Evolutionary conservation across 495 filamentous ascomycete species (phyloP), one percentile per base, ranked within the genome.

Genomic region (Geoglossum glabrum): DNA sequence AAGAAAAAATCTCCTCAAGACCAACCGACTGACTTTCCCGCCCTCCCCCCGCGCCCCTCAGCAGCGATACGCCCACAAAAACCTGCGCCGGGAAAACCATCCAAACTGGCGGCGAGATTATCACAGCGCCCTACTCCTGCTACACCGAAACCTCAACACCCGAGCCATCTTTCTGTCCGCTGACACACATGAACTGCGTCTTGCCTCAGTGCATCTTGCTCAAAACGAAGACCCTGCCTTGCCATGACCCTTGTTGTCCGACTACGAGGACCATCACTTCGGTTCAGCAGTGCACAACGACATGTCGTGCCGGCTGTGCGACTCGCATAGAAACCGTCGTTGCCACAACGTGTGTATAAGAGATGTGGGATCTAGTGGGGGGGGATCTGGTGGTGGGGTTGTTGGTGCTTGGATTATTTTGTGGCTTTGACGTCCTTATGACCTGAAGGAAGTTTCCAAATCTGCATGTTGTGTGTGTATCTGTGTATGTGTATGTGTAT

Each of bases 261-360:
- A 25, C 1, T 6, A 60, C 59, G 3, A 30, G 58, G 21, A 60
- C 59, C 21, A 17, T 49, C 36, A 60, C 59, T 11, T 25, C 21
- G 15, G 19, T 21, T 21, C 26, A 43, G 11, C 33, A 57, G 13
- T 60, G 59, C 40, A 31, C 61, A 23, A 60, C 59, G 8, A 38
- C 59, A 13, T 60, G 59, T 27, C 54, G 55, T 4, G 26, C 1
- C 3, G 59, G 59, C 0, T 60, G 59, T 50, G 59, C 57, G 31
- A 60, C 57, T 10, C 2, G 2, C 23, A 0, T 45, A 10, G 23
- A 4, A 0, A 60, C 57, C 15, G 54, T 45, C n/a, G 21, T 33
- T 1, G 57, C 59, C 1, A 4, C 10, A n/a, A 59, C 25, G 23
- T 54, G 23, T 13, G 40, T 11, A 30, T 10, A n/a, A n/a, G n/a